Conservation (phyloP, 78 protist genomes). For the Chrysochromulina parva region DNA sequence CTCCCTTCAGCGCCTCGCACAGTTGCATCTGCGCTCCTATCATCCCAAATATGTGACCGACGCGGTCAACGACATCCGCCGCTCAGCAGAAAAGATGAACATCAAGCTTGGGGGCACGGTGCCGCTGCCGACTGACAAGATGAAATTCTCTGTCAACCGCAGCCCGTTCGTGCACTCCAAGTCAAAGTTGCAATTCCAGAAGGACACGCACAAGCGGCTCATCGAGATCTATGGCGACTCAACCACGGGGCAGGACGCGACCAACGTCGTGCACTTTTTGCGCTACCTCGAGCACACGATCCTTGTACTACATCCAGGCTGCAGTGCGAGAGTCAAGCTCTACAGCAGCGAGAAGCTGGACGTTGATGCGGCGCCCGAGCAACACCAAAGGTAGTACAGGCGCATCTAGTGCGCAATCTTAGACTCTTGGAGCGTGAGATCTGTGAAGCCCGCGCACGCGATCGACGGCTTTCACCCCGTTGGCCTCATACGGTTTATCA, state of each 20-base stretch:
- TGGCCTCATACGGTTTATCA: no score
- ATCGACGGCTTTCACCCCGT: no score
- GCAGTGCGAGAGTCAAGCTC: background rate
- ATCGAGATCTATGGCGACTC: background rate
- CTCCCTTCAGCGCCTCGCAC: no score
- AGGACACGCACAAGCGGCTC: background rate
- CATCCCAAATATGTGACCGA: background rate
- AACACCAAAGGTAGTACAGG: no score
- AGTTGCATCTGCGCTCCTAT: no score
- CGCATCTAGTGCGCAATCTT: no score
- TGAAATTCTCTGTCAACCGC: background rate
- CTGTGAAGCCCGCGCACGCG: no score
- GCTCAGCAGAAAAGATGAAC: background rate
- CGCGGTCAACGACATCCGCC: background rate
- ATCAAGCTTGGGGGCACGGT: background rate
- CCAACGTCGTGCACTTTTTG: background rate
- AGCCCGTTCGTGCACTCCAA: background rate
- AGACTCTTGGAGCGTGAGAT: no score
- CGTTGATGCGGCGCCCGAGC: no score
- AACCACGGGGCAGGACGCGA: background rate
- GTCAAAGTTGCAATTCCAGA: background rate
- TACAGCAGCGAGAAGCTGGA: background rate
- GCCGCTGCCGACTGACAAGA: background rate
- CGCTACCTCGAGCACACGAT: slow-evolving; percentile 18
- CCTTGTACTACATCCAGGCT: background rate